phyloP scores from a whole-genome alignment of 1,284 basidiomycete genomes.

The Cryptococcus sp. region DNA sequence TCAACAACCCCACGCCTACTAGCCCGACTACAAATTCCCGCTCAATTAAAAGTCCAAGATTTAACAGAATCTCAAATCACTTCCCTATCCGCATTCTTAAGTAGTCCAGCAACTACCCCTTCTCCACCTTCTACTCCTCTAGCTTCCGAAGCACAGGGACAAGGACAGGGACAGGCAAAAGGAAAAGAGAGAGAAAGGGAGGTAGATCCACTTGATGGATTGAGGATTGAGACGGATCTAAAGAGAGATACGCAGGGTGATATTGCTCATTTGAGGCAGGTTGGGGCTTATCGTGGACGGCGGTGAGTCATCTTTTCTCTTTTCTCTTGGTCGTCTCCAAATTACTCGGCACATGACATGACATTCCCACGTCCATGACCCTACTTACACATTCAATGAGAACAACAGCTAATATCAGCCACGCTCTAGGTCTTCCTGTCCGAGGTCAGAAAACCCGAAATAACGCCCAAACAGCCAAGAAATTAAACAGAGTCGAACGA shows the following conservation, averaged over 20 bases:
- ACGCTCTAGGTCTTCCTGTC: constrained; percentile 54
- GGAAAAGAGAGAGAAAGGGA: constrained; percentile 4
- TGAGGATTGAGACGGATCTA: constrained; percentile 55
- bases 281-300: constrained; percentile 53
- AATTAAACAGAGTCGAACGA: constrained; percentile 51
- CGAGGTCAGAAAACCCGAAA: constrained; percentile 55
- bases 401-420: constrained; percentile 28
- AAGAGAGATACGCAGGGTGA: constrained; percentile 50
- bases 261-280: constrained; percentile 53
- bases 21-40: constrained; percentile 53
- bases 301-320: constrained; percentile 23
- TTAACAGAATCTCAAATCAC: constrained; percentile 54
- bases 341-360: neutral
- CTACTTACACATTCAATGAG: neutral
- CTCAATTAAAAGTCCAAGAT: constrained; percentile 45
- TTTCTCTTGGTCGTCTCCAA: neutral
- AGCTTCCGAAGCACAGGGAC: constrained; percentile 20
- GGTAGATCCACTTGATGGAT: constrained; percentile 46
- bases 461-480: constrained; percentile 53
- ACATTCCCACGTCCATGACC: too few species aligned
- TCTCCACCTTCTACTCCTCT: constrained; percentile 40
- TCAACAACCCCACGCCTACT: constrained; percentile 49
- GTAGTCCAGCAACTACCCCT: constrained; percentile 48
- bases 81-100: constrained; percentile 53
- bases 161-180: neutral